Evolutionary conservation across 2,329 filamentous ascomycete species (phyloP).

Genomic region (Chrysoporthe puriensis): DNA sequence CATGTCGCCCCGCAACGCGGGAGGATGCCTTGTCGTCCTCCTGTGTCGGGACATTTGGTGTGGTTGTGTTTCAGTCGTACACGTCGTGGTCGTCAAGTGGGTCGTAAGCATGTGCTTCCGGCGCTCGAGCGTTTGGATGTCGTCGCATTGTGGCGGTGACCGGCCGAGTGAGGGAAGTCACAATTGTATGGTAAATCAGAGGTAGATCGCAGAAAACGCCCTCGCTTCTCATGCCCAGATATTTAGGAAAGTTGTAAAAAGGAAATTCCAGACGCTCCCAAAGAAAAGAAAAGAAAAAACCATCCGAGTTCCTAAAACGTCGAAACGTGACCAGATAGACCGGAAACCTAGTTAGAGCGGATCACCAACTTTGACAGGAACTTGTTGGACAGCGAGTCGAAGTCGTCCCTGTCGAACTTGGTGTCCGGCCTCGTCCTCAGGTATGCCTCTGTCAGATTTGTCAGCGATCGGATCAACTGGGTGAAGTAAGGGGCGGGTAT

Average conservation of each 20-base stretch:
- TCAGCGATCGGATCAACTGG: constrained; percentile 43
- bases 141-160: constrained; percentile 33
- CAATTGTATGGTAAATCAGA: constrained; percentile 9
- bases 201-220: constrained; percentile 34
- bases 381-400: constrained; percentile 95
- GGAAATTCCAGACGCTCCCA: constrained; percentile 3
- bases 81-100: constrained; percentile 40
- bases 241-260: constrained; percentile 23
- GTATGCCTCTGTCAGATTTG: constrained; percentile 71
- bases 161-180: constrained; percentile 31
- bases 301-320: constrained; percentile 24
- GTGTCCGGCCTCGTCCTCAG: constrained; percentile 77
- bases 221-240: constrained; percentile 35
- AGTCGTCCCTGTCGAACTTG: constrained; percentile 89
- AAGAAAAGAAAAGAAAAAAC: constrained; percentile 30
- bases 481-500: not conserved
- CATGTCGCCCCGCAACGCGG: not conserved
- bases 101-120: constrained; percentile 33
- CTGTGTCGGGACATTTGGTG: constrained; percentile 6
- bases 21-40: not conserved
- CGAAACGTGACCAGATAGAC: not conserved
- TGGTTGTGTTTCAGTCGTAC: constrained; percentile 36
- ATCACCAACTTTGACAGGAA: constrained; percentile 96
- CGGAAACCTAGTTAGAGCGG: constrained; percentile 73
- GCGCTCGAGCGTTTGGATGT: constrained; percentile 31